A percentile compares a stretch with the other conserved stretches of the same genome.
phyloP scores from a whole-genome alignment of 2,329 filamentous ascomycete species.

The Xylariaceae sp. region DNA sequence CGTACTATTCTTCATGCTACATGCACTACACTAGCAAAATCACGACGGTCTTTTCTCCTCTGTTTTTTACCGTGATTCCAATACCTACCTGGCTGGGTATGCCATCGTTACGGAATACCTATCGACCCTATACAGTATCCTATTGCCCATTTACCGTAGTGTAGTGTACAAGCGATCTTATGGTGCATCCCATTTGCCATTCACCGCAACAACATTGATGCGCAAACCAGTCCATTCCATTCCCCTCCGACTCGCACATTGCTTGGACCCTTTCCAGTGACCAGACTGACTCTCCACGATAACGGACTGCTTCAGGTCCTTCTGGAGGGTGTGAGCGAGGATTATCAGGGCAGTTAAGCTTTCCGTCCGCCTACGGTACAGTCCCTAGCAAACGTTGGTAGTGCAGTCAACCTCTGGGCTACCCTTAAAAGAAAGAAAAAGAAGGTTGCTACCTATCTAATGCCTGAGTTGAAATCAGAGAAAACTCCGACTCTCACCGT shows the following conservation, averaged over 20 bases:
- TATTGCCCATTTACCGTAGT: no score
- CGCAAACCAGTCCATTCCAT: neutral
- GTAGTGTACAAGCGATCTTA: no score
- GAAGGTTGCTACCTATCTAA: no score
- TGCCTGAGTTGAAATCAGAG: neutral
- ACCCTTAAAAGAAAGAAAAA: no score
- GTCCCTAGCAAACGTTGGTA: no score
- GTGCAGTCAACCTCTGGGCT: no score
- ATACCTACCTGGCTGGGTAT: neutral
- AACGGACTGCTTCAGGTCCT: neutral
- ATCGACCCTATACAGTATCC: no score
- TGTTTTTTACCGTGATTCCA: neutral
- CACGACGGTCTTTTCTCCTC: neutral
- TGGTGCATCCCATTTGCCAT: no score
- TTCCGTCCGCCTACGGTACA: no score
- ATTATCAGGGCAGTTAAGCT: no score
- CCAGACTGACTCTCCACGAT: neutral
- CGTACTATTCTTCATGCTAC: neutral
- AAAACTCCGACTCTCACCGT: conserved; percentile 9
- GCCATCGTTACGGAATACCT: neutral
- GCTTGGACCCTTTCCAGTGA: neutral
- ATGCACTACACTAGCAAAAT: neutral
- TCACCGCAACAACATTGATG: no score
- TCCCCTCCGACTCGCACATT: neutral
- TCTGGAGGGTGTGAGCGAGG: no score